Evolutionary conservation across 495 filamentous ascomycete species (phyloP).

Genomic region (Hyaloscypha bicolor): DNA sequence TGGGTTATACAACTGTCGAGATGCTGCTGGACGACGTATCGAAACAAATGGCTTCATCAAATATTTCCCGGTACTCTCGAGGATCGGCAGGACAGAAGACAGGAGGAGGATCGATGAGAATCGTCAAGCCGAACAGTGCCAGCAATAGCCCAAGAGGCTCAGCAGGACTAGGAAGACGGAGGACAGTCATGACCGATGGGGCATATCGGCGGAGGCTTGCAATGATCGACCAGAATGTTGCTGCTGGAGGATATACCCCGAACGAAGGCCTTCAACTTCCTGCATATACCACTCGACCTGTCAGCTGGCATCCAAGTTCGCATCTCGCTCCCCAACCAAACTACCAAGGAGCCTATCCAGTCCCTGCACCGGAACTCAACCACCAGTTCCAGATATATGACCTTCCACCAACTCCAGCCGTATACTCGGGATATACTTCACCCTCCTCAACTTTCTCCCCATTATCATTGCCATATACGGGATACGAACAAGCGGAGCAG

Average conservation of each 20-base stretch:
- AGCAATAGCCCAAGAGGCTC: slow-evolving; percentile 66
- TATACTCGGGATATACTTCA: slow-evolving; percentile 32
- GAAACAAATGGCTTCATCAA: slow-evolving; percentile 34
- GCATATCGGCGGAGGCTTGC: slow-evolving; percentile 30
- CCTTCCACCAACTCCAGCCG: slow-evolving; percentile 21
- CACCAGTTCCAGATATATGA: slow-evolving; percentile 24
- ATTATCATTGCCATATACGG: slow-evolving; percentile 24
- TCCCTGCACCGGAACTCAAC: slow-evolving; percentile 12
- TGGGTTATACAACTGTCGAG: slow-evolving; percentile 32
- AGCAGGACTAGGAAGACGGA: slow-evolving; percentile 42
- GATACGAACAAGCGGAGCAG: slow-evolving; percentile 21
- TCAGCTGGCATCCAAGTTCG: slow-evolving; percentile 71
- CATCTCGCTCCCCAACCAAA: slow-evolving; percentile 33
- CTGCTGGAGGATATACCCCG: slow-evolving; percentile 34
- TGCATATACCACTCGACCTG: slow-evolving; percentile 49
- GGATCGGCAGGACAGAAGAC: slow-evolving; percentile 42
- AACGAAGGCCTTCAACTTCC: slow-evolving; percentile 36
- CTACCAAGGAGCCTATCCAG: slow-evolving; percentile 17
- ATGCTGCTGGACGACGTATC: slow-evolving; percentile 33
- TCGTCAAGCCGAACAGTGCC: slow-evolving; percentile 69
- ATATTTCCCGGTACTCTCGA: slow-evolving; percentile 42
- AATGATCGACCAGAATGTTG: slow-evolving; percentile 39
- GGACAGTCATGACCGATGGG: slow-evolving; percentile 44
- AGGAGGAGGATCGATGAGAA: slow-evolving; percentile 48
- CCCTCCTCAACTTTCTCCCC: slow-evolving; percentile 30